Percentiles rank a stretch among this genome's conserved stretches.
Conservation (phyloP, 108 stramenopile genomes). For the Mediolabrus comicus region DNA sequence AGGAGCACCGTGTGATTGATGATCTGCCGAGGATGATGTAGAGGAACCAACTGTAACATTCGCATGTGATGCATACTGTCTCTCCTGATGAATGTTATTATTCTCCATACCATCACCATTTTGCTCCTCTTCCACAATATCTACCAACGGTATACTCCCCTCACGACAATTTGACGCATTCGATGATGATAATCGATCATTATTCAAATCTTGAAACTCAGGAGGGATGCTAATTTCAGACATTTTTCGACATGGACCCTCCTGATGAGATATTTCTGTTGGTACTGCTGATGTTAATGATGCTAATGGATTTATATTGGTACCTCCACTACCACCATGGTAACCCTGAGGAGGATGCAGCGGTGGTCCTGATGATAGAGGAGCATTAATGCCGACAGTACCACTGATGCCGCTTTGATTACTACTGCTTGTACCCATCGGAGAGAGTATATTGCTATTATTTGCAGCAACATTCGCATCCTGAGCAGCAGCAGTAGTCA, state of each 20-base stretch:
- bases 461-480: neutral
- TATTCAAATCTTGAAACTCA: neutral
- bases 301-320: no score
- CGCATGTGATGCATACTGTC: neutral
- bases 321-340: neutral
- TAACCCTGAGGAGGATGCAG: neutral
- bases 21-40: neutral
- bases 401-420: neutral
- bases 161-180: neutral
- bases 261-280: neutral
- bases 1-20: neutral
- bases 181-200: neutral
- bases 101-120: no score
- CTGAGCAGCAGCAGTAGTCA: neutral
- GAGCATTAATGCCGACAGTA: neutral
- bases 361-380: neutral
- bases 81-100: neutral
- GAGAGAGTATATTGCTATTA: neutral
- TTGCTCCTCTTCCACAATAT: neutral
- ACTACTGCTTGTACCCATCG: no score
- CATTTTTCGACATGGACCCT: neutral
- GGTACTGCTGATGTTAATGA: no score
- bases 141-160: neutral
- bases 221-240: neutral
- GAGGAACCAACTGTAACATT: neutral